Evolutionary conservation across 352 stramenopile species (phyloP).

Genomic region (Globisporangium sylvaticum): DNA sequence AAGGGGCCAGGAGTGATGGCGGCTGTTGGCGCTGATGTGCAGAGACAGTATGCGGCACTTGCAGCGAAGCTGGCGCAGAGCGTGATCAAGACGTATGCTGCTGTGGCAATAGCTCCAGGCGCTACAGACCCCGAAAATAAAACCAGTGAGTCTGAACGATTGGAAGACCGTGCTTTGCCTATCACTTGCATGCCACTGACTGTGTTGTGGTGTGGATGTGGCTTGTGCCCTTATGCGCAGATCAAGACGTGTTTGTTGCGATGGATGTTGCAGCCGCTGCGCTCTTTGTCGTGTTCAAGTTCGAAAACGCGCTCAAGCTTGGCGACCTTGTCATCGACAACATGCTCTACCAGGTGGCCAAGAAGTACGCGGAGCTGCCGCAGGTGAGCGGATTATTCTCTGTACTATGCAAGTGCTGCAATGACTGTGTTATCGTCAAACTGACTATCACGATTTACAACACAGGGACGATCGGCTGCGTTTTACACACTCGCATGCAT

Average conservation of each 20-base stretch:
- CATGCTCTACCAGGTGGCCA: conserved; percentile 76
- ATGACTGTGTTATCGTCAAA: neutral
- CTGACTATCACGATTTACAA: neutral
- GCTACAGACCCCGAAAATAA: conserved; percentile 14
- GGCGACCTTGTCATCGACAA: conserved; percentile 70
- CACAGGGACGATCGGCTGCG: conserved; percentile 18
- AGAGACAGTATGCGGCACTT: conserved; percentile 37
- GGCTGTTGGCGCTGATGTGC: neutral
- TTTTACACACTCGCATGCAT: conserved; percentile 39
- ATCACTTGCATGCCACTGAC: neutral
- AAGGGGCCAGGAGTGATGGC: neutral
- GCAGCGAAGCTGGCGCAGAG: conserved; percentile 57
- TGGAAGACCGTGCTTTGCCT: neutral
- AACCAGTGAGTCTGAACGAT: conserved; percentile 11
- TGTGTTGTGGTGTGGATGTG: neutral
- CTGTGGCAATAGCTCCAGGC: neutral
- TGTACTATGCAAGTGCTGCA: neutral
- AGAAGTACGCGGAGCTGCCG: conserved; percentile 61
- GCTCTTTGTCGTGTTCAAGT: conserved; percentile 43
- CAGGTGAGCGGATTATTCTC: conserved; percentile 19
- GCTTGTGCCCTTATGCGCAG: conserved; percentile 6
- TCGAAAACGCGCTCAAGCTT: conserved; percentile 42
- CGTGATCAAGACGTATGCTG: conserved; percentile 55
- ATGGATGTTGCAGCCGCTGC: conserved; percentile 56
- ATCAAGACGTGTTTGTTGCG: conserved; percentile 26